These are phyloP conservation scores for Wilcoxina mikolae DNA, from an alignment of 495 filamentous ascomycete species.

Conservation along the genomic window DNA sequence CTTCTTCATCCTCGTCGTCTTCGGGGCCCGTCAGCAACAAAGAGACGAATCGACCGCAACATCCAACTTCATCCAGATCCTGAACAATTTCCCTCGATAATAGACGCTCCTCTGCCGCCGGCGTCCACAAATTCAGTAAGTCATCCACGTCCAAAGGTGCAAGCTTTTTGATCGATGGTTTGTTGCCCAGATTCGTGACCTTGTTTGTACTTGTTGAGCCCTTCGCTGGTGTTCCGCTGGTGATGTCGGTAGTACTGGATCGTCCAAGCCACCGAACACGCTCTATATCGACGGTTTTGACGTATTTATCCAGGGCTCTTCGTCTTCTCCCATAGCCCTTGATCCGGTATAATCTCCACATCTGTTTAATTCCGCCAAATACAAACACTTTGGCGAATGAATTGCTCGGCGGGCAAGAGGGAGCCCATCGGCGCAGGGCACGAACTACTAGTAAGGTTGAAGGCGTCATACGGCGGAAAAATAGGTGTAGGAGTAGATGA, in stretches of 20 bases:
- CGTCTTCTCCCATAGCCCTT: conserved; percentile 21
- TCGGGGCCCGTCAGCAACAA: conserved; percentile 15
- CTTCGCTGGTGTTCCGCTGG: background rate
- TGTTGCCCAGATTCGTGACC: background rate
- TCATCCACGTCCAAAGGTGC: conserved; percentile 11
- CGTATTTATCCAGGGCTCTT: conserved; percentile 23
- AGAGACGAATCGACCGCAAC: conserved; percentile 23
- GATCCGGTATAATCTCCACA: conserved; percentile 21
- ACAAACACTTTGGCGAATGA: conserved; percentile 24
- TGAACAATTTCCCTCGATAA: conserved; percentile 19
- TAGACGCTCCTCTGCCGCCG: conserved; percentile 23
- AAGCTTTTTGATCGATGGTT: background rate
- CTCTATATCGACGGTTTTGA: conserved; percentile 17
- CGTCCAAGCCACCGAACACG: background rate
- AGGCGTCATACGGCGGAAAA: conserved; percentile 23
- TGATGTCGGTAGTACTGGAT: background rate
- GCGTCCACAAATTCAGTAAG: conserved; percentile 23
- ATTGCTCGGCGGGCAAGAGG: conserved; percentile 17
- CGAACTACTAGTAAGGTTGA: conserved; percentile 7
- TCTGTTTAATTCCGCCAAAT: conserved; percentile 22
- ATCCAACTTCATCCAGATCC: conserved; percentile 24
- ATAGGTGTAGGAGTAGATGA: conserved; percentile 24
- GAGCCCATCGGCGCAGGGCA: conserved; percentile 18
- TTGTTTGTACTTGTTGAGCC: background rate
- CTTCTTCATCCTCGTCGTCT: conserved; percentile 25